These are phyloP conservation scores for Colletotrichum theobromicola DNA, from an alignment of 2,329 filamentous ascomycete genomes.

Conservation along the genomic window DNA sequence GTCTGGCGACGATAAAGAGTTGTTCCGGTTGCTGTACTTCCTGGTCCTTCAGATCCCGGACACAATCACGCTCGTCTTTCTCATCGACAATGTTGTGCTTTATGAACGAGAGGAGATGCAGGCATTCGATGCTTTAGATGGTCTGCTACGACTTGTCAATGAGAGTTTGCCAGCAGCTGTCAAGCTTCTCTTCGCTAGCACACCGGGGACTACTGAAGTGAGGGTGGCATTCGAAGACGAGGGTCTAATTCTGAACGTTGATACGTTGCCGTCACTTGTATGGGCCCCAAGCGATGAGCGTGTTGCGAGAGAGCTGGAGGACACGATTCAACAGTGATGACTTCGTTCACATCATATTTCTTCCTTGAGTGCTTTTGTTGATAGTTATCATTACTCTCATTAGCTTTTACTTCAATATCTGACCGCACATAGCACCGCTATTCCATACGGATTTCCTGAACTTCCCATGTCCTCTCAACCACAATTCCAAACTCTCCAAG, in stretches of 20 bases:
- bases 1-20: not conserved
- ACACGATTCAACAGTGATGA: not conserved
- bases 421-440: not conserved
- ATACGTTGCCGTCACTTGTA: not conserved
- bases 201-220: not conserved
- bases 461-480: conserved; percentile 1
- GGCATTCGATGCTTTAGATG: not conserved
- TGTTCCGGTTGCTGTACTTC: not conserved
- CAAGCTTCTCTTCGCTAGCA: not conserved
- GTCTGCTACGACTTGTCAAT: not conserved
- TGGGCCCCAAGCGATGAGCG: not conserved
- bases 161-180: not conserved
- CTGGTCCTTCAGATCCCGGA: not conserved
- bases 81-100: not conserved
- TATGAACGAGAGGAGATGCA: not conserved
- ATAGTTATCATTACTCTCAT: not conserved
- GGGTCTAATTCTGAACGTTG: not conserved
- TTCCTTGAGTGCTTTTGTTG: not conserved
- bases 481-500: not conserved
- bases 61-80: not conserved
- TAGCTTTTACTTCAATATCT: not conserved
- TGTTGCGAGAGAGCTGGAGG: not conserved
- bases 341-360: not conserved
- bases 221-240: not conserved
- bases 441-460: not conserved